phyloP scores from a whole-genome alignment of 1,284 basidiomycete species.

The Puccinia horiana region DNA sequence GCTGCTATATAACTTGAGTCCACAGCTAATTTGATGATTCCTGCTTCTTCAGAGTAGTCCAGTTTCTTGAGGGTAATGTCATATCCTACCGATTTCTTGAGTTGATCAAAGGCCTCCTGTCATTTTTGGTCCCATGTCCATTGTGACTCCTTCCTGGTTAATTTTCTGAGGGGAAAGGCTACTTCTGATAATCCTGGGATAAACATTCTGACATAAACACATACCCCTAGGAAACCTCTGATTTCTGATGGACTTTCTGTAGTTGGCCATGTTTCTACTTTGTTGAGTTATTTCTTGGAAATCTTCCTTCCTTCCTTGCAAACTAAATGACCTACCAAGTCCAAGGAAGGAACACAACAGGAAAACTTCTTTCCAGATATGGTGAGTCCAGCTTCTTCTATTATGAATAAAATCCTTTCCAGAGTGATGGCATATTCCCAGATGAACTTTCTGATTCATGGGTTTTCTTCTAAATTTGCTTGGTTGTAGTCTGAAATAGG shows the following conservation, averaged over 20 bases:
- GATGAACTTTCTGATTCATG: not conserved
- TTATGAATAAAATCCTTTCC: conserved; percentile 25
- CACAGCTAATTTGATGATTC: conserved; percentile 9
- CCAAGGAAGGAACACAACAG: conserved; percentile 8
- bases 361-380: conserved; percentile 27
- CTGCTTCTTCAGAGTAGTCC: not conserved
- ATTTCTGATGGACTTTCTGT: not conserved
- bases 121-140: not conserved
- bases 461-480: not conserved
- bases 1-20: conserved; percentile 34
- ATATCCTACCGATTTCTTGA: not conserved
- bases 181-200: conserved; percentile 1
- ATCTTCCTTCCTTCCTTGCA: conserved; percentile 19
- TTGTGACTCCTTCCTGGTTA: not conserved
- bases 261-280: not conserved
- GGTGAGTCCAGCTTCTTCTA: conserved; percentile 26
- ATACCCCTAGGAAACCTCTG: conserved; percentile 21
- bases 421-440: conserved; percentile 28
- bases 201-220: conserved; percentile 43
- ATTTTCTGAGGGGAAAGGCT: not conserved
- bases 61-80: not conserved
- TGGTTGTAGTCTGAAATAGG: not conserved
- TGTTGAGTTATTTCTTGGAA: not conserved
- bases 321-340: not conserved
- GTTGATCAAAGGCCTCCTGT: not conserved